Conservation (phyloP, 1,284 basidiomycete species). For the Sparassis latifolia region DNA sequence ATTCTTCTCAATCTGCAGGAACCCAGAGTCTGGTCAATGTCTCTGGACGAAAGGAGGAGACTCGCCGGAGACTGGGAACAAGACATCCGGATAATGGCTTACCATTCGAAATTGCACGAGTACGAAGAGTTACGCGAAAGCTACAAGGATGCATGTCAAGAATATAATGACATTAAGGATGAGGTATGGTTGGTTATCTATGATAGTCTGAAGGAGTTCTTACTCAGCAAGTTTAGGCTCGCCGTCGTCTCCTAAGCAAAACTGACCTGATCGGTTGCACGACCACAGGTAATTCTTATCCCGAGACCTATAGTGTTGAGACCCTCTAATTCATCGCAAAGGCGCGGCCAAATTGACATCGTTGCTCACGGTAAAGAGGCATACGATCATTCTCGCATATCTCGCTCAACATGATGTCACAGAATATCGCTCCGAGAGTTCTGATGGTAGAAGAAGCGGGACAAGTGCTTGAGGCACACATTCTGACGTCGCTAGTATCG, state of each 20-base stretch:
- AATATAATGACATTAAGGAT: constrained; percentile 30
- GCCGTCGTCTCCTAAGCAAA: constrained; percentile 41
- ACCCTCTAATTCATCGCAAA: constrained; percentile 13
- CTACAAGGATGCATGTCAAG: constrained; percentile 23
- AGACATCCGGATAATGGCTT: constrained; percentile 19
- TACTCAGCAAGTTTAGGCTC: constrained; percentile 9
- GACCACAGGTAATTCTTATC: constrained; percentile 42
- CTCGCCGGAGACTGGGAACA: constrained; percentile 18
- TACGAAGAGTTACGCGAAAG: constrained; percentile 29
- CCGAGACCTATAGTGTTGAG: not conserved
- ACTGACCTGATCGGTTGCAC: constrained; percentile 66
- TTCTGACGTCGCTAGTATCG: constrained; percentile 45
- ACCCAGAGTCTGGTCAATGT: constrained; percentile 20
- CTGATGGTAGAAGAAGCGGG: constrained; percentile 49
- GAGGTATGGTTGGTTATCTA: constrained; percentile 20
- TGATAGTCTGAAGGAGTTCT: too few relatives aligned
- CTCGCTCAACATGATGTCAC: not conserved
- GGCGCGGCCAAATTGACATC: constrained; percentile 60
- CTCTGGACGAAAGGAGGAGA: constrained; percentile 15
- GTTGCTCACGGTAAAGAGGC: constrained; percentile 41
- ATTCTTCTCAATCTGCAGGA: constrained; percentile 7
- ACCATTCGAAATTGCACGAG: constrained; percentile 30
- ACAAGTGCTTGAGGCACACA: constrained; percentile 71
- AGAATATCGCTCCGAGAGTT: constrained; percentile 32
- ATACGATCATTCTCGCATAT: not conserved